Conservation (phyloP, 129 eudicot species). For the Helichrysum umbraculigerum region DNA sequence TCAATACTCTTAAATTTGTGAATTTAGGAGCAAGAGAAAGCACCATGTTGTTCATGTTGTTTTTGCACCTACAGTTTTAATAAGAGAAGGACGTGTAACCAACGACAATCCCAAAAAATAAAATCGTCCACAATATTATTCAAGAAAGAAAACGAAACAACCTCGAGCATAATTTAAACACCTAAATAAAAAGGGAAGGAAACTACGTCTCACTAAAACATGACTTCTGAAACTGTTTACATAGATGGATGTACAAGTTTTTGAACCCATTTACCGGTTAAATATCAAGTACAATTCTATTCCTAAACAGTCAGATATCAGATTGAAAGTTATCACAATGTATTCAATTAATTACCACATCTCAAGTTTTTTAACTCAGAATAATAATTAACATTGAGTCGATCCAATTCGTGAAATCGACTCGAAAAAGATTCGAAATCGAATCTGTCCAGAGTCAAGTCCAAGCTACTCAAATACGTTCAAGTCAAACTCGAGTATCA, state of each 20-base stretch:
- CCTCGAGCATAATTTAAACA: neutral
- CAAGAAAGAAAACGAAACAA: neutral
- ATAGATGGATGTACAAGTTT: neutral
- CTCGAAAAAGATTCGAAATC: neutral
- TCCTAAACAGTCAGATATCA: neutral
- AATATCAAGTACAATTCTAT: too few relatives aligned
- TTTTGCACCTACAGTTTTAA: conserved; percentile 64
- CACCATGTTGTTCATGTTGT: conserved; percentile 79
- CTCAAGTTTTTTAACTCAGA: neutral
- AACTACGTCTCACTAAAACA: neutral
- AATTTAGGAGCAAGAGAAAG: conserved; percentile 79
- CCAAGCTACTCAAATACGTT: neutral
- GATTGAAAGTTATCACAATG: neutral
- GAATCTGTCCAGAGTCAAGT: too few relatives aligned
- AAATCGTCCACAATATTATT: neutral
- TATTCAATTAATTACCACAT: neutral
- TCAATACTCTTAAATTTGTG: conserved; percentile 62
- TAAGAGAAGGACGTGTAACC: neutral
- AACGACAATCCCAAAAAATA: neutral
- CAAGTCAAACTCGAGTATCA: neutral
- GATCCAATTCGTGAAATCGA: neutral
- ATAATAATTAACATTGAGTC: too few relatives aligned
- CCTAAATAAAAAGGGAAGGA: neutral
- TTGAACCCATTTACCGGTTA: neutral
- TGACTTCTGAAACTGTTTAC: neutral